Conservation (phyloP, 129 eudicot genomes). For the Lonicera japonica region DNA sequence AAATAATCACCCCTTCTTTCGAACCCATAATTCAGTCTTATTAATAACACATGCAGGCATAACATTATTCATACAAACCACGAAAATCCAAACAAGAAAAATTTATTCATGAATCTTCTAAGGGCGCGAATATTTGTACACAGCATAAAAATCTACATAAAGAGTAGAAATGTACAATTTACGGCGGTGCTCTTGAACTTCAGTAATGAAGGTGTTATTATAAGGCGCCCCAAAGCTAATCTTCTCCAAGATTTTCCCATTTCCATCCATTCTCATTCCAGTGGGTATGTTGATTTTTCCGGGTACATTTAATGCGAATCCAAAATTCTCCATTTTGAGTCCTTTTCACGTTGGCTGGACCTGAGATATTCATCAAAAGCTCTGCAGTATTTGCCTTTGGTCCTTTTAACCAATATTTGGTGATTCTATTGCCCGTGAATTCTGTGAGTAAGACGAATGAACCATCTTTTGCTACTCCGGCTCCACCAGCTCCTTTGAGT, state of each 20-base stretch:
- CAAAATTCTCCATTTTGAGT: no score
- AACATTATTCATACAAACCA: no score
- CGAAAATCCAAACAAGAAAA: no score
- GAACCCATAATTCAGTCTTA: no score
- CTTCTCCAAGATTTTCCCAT: constrained; percentile 1
- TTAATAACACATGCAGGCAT: no score
- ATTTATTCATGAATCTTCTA: no score
- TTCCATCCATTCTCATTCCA: background rate
- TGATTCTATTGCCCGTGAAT: background rate
- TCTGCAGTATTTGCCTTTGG: background rate
- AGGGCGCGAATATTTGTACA: no score
- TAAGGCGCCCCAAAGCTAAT: background rate
- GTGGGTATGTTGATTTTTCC: background rate
- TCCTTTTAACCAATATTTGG: constrained; percentile 3
- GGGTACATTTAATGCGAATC: no score
- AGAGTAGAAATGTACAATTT: background rate
- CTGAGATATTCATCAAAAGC: no score
- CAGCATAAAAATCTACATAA: no score
- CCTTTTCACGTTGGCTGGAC: no score
- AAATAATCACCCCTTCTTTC: no score
- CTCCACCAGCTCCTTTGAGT: constrained; percentile 3
- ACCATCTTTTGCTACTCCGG: background rate
- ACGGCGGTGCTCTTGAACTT: background rate
- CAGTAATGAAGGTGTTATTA: background rate
- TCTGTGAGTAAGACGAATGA: background rate